Evolutionary conservation across 345 rosid genomes (phyloP), one percentile per base, ranked within the genome.

Genomic region (Moricandia moricandioides): DNA sequence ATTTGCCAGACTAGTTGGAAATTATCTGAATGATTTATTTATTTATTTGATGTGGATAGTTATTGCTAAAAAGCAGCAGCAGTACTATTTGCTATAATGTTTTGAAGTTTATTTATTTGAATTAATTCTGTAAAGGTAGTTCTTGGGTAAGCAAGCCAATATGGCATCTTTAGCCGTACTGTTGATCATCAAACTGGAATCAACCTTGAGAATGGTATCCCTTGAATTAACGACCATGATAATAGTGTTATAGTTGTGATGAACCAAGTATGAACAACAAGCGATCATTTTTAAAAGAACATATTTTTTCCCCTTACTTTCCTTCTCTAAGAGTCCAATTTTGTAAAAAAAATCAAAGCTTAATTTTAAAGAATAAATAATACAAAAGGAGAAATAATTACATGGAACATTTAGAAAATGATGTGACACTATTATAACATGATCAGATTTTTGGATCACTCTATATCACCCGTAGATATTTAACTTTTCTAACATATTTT

Each of bases 111-210:
- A 29, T 8, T 9, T 6, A 33, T 4, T 8, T 16, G 11, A 65
- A 65, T 8, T 7, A 18, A 26, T 26, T 26, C 10, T 43, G 55
- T 65, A 65, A 49, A 45, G 70, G 58, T 65, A 47, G 70, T 40
- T 17, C 27, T 29, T 45, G 45, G 67, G 74, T 71, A 71, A 60
- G 67, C 61, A 71, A 71, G 35, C 68, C 49, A 43, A 21, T 72
- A 2, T 72, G 76, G 51, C 69, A 21, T 61, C 13, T 29, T 8
- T 49, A 33, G 8, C n/a, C 11, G 6, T 71, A 62, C 65, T 33
- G 26, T 33, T 71, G 14, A 34, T 62, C 49, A 49, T 71, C 59
- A 30, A 10, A 8, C 5, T 51, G 61, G 12, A 31, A 47, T 24
- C 45, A 31, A 51, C 52, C 68, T 72, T 71, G 59, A 47, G 61